Base-by-base conservation (phyloP, 257 asterid species). In the Ophiorrhiza pumila region DNA sequence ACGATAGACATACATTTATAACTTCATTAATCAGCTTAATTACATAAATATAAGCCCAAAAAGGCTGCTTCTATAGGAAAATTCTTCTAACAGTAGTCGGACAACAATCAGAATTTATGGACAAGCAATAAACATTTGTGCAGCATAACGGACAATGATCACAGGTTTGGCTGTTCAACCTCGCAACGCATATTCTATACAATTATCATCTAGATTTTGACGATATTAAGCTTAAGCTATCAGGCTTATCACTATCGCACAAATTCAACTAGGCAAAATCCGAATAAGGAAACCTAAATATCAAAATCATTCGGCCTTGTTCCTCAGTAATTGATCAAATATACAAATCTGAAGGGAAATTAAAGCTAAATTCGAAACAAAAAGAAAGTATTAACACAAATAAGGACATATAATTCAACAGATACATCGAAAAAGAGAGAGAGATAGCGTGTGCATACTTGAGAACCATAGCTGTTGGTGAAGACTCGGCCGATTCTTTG, bases 381-480 rank as follows among this genome's bases (percentile, higher is more conserved):
- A 75, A 3, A 12, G 13, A 34, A 59, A 42, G 1, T 1, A 42
- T 18, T 20, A 6, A 5, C 20, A 4, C 43, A 37, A 6, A 25
- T n/a, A 25, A 22, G 0, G 31, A 18, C 12, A 43, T 13, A 32
- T 25, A n/a, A 57, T 6, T 6, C 2, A 13, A 39, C 45, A 20
- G 29, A 68, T 22, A 5, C 2, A 2, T 5, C n/a, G 34, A 45
- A 15, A 43, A 18, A 20, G 32, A 47, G n/a, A 34, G 45, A 49
- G 23, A 42, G 46, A 31, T 17, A 75, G 66, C 50, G 34, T 47
- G 34, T 1, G 27, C 60, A 5, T 78, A 81, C 85, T 81, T 81
- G 75, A 81, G 85, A 72, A 81, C 85, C 85, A 81, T 81, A 74
- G 76, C 56, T n/a, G 80, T 9, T 34, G 74, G 7, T 53, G 42